phyloP scores from a whole-genome alignment of 352 stramenopile genomes.

The Thraustochytrium striatum region DNA sequence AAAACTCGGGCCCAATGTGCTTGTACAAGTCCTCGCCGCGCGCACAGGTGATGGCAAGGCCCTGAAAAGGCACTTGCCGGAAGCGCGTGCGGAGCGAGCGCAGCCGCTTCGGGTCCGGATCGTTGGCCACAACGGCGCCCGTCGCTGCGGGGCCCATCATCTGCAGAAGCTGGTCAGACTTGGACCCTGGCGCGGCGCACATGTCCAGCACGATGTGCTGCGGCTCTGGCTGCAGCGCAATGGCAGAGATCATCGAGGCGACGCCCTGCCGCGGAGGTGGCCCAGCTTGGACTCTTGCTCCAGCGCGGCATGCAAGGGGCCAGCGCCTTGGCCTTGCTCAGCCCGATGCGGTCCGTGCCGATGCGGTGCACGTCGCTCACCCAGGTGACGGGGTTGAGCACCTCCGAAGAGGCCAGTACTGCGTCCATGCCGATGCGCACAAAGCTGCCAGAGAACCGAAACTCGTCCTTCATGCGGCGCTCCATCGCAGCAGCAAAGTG shows the following conservation, averaged over 20 bases:
- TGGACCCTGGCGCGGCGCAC: slow-evolving; percentile 96
- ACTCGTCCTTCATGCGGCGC: neutral
- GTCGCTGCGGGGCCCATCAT: slow-evolving; percentile 73
- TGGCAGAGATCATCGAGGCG: slow-evolving; percentile 97
- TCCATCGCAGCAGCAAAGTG: neutral
- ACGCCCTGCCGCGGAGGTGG: slow-evolving; percentile 93
- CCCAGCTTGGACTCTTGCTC: slow-evolving; percentile 85
- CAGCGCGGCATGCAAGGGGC: slow-evolving; percentile 89
- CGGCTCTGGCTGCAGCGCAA: slow-evolving; percentile 87
- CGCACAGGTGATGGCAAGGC: slow-evolving; percentile 23
- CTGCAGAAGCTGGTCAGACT: slow-evolving; percentile 97
- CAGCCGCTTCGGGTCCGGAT: slow-evolving; percentile 44
- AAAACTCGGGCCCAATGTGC: slow-evolving; percentile 56
- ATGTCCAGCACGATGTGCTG: slow-evolving; percentile 91
- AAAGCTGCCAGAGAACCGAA: slow-evolving; percentile 31
- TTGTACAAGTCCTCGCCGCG: slow-evolving; percentile 25
- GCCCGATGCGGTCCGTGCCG: slow-evolving; percentile 30
- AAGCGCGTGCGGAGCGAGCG: neutral
- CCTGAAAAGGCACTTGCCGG: neutral
- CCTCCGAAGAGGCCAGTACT: slow-evolving; percentile 8
- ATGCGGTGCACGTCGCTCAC: slow-evolving; percentile 1
- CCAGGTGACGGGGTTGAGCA: neutral
- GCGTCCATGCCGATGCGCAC: slow-evolving; percentile 30
- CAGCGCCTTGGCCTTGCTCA: slow-evolving; percentile 21
- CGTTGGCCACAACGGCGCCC: slow-evolving; percentile 28